Evolutionary conservation across 1,284 basidiomycete species (phyloP).

Genomic region (Erythrobasidium hasegawianum): DNA sequence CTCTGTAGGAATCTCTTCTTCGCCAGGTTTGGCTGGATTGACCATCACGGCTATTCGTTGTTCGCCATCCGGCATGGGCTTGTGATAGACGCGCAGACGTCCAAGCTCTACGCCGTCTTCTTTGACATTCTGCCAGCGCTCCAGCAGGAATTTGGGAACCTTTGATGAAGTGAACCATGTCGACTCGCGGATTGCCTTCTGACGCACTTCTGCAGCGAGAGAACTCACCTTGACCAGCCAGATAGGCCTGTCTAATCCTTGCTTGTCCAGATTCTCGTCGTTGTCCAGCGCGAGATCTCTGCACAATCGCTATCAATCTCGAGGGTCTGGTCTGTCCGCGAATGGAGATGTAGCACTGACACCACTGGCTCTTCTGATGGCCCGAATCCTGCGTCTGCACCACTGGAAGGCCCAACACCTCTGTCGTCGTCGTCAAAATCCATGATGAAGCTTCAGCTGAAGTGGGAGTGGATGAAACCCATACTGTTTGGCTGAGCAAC

Average conservation of each 20-base stretch:
- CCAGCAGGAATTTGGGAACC: slow-evolving; percentile 55
- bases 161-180: slow-evolving; percentile 35
- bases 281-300: slow-evolving; percentile 23
- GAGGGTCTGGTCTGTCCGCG: neutral
- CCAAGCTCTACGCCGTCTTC: slow-evolving; percentile 53
- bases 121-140: slow-evolving; percentile 53
- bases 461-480: too few species aligned
- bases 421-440: slow-evolving; percentile 15
- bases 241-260: slow-evolving; percentile 65
- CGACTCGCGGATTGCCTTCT: neutral
- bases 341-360: neutral
- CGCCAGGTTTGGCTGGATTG: slow-evolving; percentile 14
- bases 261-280: slow-evolving; percentile 42
- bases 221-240: slow-evolving; percentile 69
- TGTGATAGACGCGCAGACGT: slow-evolving; percentile 52
- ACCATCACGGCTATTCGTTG: slow-evolving; percentile 42
- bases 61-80: slow-evolving; percentile 39
- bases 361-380: slow-evolving; percentile 7
- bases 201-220: too few species aligned
- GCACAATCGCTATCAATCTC: neutral
- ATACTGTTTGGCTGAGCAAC: too few species aligned
- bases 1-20: slow-evolving; percentile 40
- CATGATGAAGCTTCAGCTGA: neutral
- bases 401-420: slow-evolving; percentile 2
- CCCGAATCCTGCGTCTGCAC: neutral